Evolutionary conservation across 768 basidiomycete genomes (phyloP), one percentile per base, ranked within the genome.

Genomic region (Trametes gibbosa): DNA sequence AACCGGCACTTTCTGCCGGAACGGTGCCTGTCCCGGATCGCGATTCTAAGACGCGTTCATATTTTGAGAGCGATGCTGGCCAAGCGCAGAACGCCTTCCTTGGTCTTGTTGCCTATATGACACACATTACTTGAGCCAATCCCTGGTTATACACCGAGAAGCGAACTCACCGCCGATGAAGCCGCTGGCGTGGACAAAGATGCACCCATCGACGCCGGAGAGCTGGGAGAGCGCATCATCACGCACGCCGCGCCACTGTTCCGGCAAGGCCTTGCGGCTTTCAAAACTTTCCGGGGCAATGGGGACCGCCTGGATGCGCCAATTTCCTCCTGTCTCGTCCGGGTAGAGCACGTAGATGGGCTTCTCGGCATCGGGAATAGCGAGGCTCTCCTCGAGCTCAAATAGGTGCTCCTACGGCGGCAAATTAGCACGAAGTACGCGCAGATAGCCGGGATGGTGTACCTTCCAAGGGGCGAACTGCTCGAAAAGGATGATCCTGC

Each of bases 131-230:
- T 34, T 32, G 17, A 21, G 42, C 1, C 29, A 17, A 21, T 10
- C 13, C n/a, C 32, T 10, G 14, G 58, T 41, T 5, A 21, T 17
- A 17, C 13, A 10, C 17, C 2, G 54, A 29, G 25, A 37, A 35
- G 27, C 5, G 5, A 32, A 69, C 83, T 61, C 62, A 86, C 95
- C 95, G 67, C 97, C 97, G 68, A 95, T 98, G 72, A 99, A 99
- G 8, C 97, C 97, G 58, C 89, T 90, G 0, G 95, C 93, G 74
- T 99, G 97, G 24, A 95, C 86, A 68, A 99, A 99, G 53, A 97
- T 84, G 51, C 95, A 82, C 1, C 87, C 93, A 0, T 84, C 81
- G 59, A 98, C 84, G 2, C 92, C 92, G 16, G 84, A 84, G 7
- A 83, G 74, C 63, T 82, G 75, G 47, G 87, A 89, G 40, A 99